Base-by-base conservation (phyloP, 441 rosid genomes). In the Pelargonium fulgidum region DNA sequence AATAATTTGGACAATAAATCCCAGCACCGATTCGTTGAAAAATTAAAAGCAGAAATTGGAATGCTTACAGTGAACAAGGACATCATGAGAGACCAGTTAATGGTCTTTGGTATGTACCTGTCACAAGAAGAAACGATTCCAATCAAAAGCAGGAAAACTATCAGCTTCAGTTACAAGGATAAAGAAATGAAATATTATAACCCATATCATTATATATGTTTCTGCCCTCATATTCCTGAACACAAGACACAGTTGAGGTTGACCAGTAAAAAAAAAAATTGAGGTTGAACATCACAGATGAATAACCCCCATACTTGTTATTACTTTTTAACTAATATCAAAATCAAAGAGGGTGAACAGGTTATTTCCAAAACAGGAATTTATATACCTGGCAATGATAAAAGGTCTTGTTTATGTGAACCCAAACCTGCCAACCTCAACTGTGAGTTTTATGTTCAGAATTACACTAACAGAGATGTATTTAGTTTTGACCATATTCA, bases 81-180 rank as follows among this genome's bases (percentile, higher is more conserved):
- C 93, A 89, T 89, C 70, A 87, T 70, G 67, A 91, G 81, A 62
- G 96, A 86, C 97, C 92, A 89, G 69, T 78, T 74, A 67, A 86
- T 44, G 33, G 92, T 90, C 80, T 75, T 87, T 20, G 69, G 66
- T 44, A 89, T 71, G 77, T 77, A 81, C 80, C 96, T 92, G 78
- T 79, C 62, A 65, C 66, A 64, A 75, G 22, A 58, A 70, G 45
- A 54, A 14, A 14, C 10, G 8, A 54, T 14, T 54, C 16, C 17
- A 36, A 54, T 54, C 17, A 54, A 14, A 5, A 14, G 61, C 9
- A 54, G 61, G 61, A 54, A 14, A 19, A 16, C 61, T 19, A 6
- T 4, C 61, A 54, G 7, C 20, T 54, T 54, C 22, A 17, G 6
- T 54, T 14, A 54, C 61, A 54, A 14, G 61, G 22, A 14, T 14